Evolutionary conservation across 805 yeast genomes (phyloP), one percentile per base, ranked within the genome.

Genomic region (Saccharomycopsis fermentans): DNA sequence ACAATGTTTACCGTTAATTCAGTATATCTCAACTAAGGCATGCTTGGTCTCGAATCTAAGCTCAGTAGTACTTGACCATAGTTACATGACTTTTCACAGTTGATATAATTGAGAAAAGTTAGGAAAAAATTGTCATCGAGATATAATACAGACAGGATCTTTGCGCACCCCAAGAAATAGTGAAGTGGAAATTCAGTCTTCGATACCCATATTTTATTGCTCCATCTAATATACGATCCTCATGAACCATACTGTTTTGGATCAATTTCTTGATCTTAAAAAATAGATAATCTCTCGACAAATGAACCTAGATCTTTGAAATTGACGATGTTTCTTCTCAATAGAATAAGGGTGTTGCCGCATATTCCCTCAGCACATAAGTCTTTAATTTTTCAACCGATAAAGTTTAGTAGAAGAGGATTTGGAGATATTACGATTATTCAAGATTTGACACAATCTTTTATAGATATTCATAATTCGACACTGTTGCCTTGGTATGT

Each of bases 401-500:
- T 43, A 24, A 43, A 11, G 26, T 11, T 21, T 9, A 21, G n/a
- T 24, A 54, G 21, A 36, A 54, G 48, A 37, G 16, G 35, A 17
- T 58, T 58, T 52, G 37, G 55, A 1, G 58, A 55, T 37, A 32
- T 58, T 26, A 21, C 61, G 3, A 26, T 35, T 17, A 55, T 60
- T 24, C 48, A 55, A 12, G 34, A 32, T 4, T 36, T 58, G n/a
- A 69, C 74, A 0, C 68, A 70, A 11, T 59, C 69, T 11, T 63
- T 84, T 21, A 80, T 78, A 59, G 60, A 72, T 0, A 55, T 81
- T 0, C 92, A 87, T 69, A 70, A 77, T 8, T 58, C 65, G n/a
- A 68, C 83, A 0, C 86, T 87, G 0, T 65, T 91, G 1, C 90
- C 96, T 3, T 91, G 97, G 97, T 82, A 88, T 76, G 80, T 81